phyloP scores from a whole-genome alignment of 441 rosid species.

The Gossypium trilobum region DNA sequence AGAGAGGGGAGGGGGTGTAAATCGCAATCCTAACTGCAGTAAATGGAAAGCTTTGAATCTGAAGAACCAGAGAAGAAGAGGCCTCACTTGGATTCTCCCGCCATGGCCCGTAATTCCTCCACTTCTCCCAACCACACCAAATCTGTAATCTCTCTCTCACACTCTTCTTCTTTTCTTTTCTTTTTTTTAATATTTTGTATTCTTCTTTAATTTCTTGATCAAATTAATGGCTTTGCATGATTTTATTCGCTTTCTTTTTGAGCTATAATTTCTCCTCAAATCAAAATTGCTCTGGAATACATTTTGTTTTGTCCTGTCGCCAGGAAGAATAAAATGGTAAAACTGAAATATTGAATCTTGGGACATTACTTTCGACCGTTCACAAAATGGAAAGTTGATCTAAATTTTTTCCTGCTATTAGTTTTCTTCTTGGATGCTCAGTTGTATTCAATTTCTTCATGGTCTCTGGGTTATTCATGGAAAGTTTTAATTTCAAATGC shows the following conservation, averaged over 20 bases:
- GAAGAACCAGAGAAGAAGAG: constrained; percentile 69
- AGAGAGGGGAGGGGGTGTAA: background rate
- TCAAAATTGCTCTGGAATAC: background rate
- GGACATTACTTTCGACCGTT: background rate
- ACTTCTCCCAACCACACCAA: constrained; percentile 41
- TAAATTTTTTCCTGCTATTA: background rate
- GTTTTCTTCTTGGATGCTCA: background rate
- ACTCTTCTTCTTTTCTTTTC: background rate
- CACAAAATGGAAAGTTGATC: background rate
- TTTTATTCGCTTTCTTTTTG: background rate
- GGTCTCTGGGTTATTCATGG: background rate
- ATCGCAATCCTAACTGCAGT: background rate
- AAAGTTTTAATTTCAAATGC: background rate
- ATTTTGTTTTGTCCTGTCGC: background rate
- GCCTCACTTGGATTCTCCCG: constrained; percentile 46
- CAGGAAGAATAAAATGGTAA: background rate
- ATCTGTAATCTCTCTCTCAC: constrained; percentile 28
- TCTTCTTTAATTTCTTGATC: background rate
- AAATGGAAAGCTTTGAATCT: constrained; percentile 55
- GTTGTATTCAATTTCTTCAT: background rate
- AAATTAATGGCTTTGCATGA: background rate
- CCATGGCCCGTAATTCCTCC: constrained; percentile 50
- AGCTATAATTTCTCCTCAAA: background rate
- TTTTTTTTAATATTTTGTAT: background rate
- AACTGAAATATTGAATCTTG: background rate